phyloP scores from a whole-genome alignment of 495 filamentous ascomycete species.

The Lichina pygmaea region DNA sequence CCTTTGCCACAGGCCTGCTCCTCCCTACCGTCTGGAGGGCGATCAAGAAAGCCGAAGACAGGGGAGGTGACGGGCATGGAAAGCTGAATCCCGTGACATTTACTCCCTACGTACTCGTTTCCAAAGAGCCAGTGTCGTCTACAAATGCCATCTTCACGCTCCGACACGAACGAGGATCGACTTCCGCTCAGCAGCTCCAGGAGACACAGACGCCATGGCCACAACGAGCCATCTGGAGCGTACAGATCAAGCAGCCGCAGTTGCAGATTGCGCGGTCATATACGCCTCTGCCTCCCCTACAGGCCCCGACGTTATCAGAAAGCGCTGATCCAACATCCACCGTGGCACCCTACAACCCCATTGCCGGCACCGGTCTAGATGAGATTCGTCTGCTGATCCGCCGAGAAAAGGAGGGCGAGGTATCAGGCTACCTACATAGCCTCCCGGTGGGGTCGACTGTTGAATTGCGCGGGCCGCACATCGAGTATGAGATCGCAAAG shows the following conservation, averaged over 20 bases:
- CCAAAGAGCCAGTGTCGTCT: conserved; percentile 40
- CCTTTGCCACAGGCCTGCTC: too few species aligned
- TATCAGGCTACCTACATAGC: conserved; percentile 38
- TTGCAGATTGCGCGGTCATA: conserved; percentile 72
- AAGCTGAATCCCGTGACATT: conserved; percentile 16
- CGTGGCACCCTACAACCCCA: conserved; percentile 7
- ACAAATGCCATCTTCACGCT: conserved; percentile 55
- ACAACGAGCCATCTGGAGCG: conserved; percentile 42
- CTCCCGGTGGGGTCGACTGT: conserved; percentile 32
- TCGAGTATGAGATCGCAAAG: conserved; percentile 35
- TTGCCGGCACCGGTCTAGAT: background rate
- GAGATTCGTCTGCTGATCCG: conserved; percentile 22
- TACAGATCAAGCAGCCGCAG: conserved; percentile 84
- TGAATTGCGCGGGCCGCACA: conserved; percentile 50
- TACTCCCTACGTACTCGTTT: conserved; percentile 32
- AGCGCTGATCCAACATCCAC: background rate
- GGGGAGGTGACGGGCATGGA: too few species aligned
- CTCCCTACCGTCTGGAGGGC: too few species aligned
- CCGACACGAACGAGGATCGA: conserved; percentile 7
- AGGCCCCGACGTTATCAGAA: background rate
- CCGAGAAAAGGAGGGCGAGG: conserved; percentile 15
- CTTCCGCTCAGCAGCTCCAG: conserved; percentile 10
- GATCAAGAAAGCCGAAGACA: too few species aligned
- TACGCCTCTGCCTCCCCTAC: conserved; percentile 46
- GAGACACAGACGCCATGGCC: conserved; percentile 18